phyloP scores from a whole-genome alignment of 768 basidiomycete species.

The Arthromyces matolae region DNA sequence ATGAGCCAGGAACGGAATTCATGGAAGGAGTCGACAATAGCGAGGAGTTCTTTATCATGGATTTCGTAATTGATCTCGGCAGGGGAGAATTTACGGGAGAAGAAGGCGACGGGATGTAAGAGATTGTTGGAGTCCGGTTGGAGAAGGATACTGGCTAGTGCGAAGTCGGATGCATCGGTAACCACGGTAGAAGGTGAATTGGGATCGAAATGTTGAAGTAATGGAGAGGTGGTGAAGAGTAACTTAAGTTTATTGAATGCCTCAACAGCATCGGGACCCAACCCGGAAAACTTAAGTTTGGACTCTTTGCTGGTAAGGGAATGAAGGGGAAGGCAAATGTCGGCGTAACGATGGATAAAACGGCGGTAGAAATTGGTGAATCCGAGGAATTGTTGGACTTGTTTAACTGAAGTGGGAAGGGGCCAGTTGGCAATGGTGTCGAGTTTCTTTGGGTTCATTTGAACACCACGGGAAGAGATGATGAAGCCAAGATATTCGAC shows the following conservation, averaged over 20 bases:
- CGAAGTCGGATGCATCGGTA: neutral
- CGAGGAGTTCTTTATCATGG: neutral
- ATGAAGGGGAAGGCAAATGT: no score
- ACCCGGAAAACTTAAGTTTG: neutral
- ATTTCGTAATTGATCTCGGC: no score
- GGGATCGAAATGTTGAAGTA: no score
- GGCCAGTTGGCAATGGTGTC: slow-evolving; percentile 33
- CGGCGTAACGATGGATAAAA: no score
- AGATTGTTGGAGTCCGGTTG: neutral
- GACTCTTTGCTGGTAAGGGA: slow-evolving; percentile 21
- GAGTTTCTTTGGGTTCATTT: slow-evolving; percentile 38
- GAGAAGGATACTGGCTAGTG: neutral
- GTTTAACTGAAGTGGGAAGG: slow-evolving; percentile 23
- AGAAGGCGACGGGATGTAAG: neutral
- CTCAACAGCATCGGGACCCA: neutral
- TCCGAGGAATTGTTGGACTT: slow-evolving; percentile 28
- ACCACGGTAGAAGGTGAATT: slow-evolving; percentile 12
- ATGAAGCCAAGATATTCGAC: slow-evolving; percentile 37
- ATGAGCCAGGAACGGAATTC: neutral
- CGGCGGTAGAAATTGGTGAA: no score
- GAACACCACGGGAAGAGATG: slow-evolving; percentile 23
- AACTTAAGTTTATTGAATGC: slow-evolving; percentile 26
- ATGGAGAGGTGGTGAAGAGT: slow-evolving; percentile 25
- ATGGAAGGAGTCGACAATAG: neutral
- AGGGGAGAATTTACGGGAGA: neutral